Conservation (phyloP, 805 yeast genomes). For the Barnettozyma californica region DNA sequence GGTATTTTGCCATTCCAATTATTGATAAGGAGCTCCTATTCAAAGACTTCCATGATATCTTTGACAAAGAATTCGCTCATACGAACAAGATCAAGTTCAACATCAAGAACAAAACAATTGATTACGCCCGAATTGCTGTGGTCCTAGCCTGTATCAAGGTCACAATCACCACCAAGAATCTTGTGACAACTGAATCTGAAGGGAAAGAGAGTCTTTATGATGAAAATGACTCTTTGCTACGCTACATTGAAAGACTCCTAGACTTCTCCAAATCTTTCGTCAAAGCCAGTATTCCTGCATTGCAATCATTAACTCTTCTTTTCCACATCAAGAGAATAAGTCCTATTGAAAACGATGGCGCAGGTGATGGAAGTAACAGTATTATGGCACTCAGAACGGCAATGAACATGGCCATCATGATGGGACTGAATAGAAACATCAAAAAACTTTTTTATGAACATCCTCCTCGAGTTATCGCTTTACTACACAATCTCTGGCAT, state of each 20-base stretch:
- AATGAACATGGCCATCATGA: slow-evolving; percentile 19
- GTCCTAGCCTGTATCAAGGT: slow-evolving; percentile 9
- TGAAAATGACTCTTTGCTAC: slow-evolving; percentile 11
- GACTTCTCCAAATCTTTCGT: slow-evolving; percentile 9
- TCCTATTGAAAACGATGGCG: slow-evolving; percentile 20
- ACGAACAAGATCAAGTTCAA: slow-evolving; percentile 7
- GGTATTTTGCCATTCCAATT: slow-evolving; percentile 13
- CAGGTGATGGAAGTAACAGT: slow-evolving; percentile 17
- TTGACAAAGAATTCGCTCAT: slow-evolving; percentile 7
- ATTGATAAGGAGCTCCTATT: slow-evolving; percentile 12
- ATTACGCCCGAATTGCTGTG: slow-evolving; percentile 20
- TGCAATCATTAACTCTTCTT: slow-evolving; percentile 19
- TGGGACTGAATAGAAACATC: slow-evolving; percentile 23
- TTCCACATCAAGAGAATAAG: slow-evolving; percentile 13
- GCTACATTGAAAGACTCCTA: slow-evolving; percentile 15
- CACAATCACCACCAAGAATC: slow-evolving; percentile 5
- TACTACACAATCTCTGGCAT: slow-evolving; percentile 17
- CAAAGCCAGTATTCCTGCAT: slow-evolving; percentile 17
- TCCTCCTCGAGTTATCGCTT: background rate
- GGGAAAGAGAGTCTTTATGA: slow-evolving; percentile 7
- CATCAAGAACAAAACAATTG: slow-evolving; percentile 10
- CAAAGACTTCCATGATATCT: slow-evolving; percentile 15
- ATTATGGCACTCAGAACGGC: slow-evolving; percentile 14
- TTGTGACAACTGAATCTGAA: slow-evolving; percentile 2
- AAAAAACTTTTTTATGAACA: slow-evolving; percentile 14